These are phyloP conservation scores for Schizophyllum amplum DNA, from an alignment of 1,284 basidiomycete genomes.

Conservation along the genomic window DNA sequence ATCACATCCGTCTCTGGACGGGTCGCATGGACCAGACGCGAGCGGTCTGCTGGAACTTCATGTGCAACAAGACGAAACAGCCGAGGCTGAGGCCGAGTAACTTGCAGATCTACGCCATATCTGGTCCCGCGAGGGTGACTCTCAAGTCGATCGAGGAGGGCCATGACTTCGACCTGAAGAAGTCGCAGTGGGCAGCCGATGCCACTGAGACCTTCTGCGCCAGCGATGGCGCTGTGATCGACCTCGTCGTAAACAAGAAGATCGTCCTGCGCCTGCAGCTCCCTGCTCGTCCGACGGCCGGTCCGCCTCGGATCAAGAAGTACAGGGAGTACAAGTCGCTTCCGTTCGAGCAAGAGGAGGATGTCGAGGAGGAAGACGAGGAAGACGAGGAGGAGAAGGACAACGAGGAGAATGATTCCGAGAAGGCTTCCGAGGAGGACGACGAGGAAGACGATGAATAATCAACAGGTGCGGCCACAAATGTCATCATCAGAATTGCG, in stretches of 20 bases:
- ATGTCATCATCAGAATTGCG: neutral
- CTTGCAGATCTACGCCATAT: neutral
- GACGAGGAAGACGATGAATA: neutral
- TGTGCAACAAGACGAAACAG: neutral
- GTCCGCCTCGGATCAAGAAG: neutral
- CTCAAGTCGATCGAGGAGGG: constrained; percentile 33
- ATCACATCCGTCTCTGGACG: neutral
- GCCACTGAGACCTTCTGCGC: neutral
- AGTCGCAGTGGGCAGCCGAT: neutral
- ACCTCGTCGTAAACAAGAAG: neutral
- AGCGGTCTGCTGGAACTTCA: neutral
- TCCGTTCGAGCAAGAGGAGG: neutral
- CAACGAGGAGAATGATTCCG: neutral
- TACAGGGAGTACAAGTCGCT: neutral
- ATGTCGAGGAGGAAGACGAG: too few relatives aligned
- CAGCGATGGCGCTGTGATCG: neutral
- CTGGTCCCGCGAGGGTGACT: neutral
- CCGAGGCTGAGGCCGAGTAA: neutral
- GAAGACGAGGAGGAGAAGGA: too few relatives aligned
- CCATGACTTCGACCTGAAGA: constrained; percentile 42
- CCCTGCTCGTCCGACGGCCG: neutral
- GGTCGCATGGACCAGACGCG: neutral
- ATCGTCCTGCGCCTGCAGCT: neutral
- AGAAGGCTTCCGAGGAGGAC: too few relatives aligned
- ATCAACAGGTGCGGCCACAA: neutral